Evolutionary conservation across 495 filamentous ascomycete genomes (phyloP).

Genomic region (Margaritispora aquatica): DNA sequence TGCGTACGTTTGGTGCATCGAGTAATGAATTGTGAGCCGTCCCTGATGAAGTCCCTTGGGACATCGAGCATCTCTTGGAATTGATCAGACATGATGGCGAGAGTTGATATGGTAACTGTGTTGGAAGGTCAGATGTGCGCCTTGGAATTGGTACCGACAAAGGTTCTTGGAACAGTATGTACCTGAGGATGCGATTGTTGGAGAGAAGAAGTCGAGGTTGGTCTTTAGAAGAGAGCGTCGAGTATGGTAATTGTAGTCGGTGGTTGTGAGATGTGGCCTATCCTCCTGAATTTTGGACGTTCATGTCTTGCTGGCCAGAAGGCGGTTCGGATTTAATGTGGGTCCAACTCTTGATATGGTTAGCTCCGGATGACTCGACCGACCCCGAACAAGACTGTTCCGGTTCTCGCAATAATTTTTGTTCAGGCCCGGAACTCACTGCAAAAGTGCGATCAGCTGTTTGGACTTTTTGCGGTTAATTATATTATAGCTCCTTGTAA

Average conservation of each 20-base stretch:
- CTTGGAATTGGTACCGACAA: not conserved
- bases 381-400: no score
- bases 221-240: not conserved
- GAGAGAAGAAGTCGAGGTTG: not conserved
- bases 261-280: not conserved
- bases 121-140: no score
- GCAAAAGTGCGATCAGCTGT: no score
- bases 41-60: slow-evolving; percentile 74
- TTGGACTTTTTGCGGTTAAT: no score
- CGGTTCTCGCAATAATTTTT: no score
- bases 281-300: not conserved
- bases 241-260: not conserved
- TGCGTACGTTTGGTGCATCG: slow-evolving; percentile 78
- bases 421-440: no score
- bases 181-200: not conserved
- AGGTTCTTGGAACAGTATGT: no score
- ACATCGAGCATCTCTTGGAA: slow-evolving; percentile 75
- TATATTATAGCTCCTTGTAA: no score
- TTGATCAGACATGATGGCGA: slow-evolving; percentile 64
- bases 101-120: not conserved
- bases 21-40: slow-evolving; percentile 77
- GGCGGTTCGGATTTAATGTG: no score
- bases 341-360: no score
- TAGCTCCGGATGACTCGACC: no score
- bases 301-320: no score